Percentiles rank a stretch among this genome's conserved stretches.
Conservation (phyloP, 176 grass and related monocot species). For the Musa acuminata region DNA sequence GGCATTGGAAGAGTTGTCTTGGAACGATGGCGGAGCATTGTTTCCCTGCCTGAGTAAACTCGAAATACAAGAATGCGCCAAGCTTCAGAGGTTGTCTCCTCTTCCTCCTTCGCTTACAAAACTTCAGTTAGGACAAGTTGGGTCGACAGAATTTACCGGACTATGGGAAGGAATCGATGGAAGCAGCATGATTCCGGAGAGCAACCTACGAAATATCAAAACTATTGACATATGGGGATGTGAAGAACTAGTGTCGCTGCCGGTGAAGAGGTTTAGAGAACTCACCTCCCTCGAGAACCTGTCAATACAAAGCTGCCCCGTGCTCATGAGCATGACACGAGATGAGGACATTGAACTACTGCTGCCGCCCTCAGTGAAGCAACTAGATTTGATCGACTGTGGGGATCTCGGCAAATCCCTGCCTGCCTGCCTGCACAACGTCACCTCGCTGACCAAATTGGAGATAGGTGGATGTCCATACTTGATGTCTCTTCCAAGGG, state of each 20-base stretch:
- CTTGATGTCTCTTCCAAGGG: not conserved
- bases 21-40: not conserved
- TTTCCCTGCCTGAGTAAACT: not conserved
- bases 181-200: not conserved
- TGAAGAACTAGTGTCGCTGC: not conserved
- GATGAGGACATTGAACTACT: conserved; percentile 1
- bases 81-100: conserved; percentile 7
- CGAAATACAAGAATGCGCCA: conserved; percentile 3
- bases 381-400: conserved; percentile 7
- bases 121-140: conserved; percentile 3
- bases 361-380: conserved; percentile 22
- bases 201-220: not conserved
- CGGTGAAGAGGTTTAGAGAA: not conserved
- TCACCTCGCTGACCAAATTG: conserved; percentile 8
- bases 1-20: not conserved
- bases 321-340: not conserved
- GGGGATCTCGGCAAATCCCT: conserved; percentile 18
- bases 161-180: too few relatives aligned
- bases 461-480: not conserved
- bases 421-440: conserved; percentile 10
- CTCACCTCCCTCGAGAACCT: conserved; percentile 9
- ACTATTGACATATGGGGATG: conserved; percentile 7
- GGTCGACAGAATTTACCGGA: not conserved
- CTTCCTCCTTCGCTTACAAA: not conserved
- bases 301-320: not conserved